These are phyloP conservation scores for Chlamydomonas sp. DNA, from an alignment of 139 green algal species.

Conservation along the genomic window DNA sequence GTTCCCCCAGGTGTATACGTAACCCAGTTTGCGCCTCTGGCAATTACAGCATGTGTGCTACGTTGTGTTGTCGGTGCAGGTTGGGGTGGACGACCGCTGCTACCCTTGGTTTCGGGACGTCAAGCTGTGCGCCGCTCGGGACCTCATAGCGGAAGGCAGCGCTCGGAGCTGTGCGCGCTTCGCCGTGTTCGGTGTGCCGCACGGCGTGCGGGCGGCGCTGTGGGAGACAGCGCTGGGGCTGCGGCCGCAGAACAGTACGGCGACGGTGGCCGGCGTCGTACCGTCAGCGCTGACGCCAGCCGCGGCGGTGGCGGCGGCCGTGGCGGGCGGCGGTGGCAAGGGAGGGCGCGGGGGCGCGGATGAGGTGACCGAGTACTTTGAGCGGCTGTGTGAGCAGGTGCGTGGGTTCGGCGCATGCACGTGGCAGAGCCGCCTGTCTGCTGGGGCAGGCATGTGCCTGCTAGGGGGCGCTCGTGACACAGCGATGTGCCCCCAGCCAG, in stretches of 20 bases:
- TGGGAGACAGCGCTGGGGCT: slow-evolving; percentile 50
- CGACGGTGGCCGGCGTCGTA: no score
- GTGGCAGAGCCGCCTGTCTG: no score
- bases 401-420: not conserved
- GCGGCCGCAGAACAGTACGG: not conserved
- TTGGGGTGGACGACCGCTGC: slow-evolving; percentile 69
- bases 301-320: not conserved
- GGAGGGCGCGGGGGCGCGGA: not conserved
- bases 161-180: slow-evolving; percentile 44
- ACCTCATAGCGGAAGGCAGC: slow-evolving; percentile 40
- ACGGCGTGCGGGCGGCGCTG: slow-evolving; percentile 29
- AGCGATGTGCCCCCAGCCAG: no score
- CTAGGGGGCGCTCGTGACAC: no score
- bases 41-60: not conserved
- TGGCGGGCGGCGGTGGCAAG: not conserved
- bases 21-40: not conserved
- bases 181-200: slow-evolving; percentile 39
- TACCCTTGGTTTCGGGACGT: slow-evolving; percentile 62
- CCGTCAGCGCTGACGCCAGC: not conserved
- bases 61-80: slow-evolving; percentile 40
- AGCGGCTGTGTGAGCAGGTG: slow-evolving; percentile 8
- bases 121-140: slow-evolving; percentile 49
- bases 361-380: slow-evolving; percentile 17
- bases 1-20: not conserved
- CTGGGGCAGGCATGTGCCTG: no score